Evolutionary conservation across 352 stramenopile genomes (phyloP).

Genomic region (Phytopythium boreale): DNA sequence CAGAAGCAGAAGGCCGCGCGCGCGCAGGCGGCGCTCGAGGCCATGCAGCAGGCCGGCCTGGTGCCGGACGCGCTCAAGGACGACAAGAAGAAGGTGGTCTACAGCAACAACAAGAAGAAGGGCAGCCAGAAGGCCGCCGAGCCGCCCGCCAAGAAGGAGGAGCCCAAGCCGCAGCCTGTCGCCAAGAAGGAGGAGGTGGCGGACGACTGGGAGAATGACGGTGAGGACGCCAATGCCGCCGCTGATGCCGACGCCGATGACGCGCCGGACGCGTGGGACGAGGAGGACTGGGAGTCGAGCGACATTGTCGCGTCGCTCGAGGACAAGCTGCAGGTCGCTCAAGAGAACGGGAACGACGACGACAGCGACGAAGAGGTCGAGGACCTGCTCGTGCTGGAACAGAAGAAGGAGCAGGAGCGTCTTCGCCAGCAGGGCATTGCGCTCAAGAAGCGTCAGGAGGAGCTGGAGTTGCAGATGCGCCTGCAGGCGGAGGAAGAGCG

Average conservation of each 20-base stretch:
- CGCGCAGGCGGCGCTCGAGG: constrained; percentile 87
- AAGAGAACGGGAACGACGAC: constrained; percentile 23
- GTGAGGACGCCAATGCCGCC: constrained; percentile 27
- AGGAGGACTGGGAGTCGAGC: constrained; percentile 81
- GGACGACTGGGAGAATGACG: constrained; percentile 61
- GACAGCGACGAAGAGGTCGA: constrained; percentile 86
- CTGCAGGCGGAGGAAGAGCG: constrained; percentile 57
- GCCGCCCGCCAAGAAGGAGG: constrained; percentile 30
- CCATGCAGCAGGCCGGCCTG: constrained; percentile 92
- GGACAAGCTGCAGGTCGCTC: constrained; percentile 68
- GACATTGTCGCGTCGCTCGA: constrained; percentile 76
- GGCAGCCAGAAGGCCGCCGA: constrained; percentile 31
- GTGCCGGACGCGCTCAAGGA: constrained; percentile 45
- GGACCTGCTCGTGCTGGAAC: constrained; percentile 93
- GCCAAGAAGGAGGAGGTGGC: constrained; percentile 61
- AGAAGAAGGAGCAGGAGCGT: constrained; percentile 92
- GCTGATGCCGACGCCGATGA: constrained; percentile 48
- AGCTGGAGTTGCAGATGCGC: constrained; percentile 71
- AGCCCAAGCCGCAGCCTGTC: constrained; percentile 23
- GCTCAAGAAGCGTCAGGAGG: constrained; percentile 93
- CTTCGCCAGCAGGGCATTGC: constrained; percentile 91
- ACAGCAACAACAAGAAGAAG: constrained; percentile 90
- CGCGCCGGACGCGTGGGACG: constrained; percentile 77
- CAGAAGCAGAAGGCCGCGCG: constrained; percentile 93
- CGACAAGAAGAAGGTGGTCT: constrained; percentile 91